Evolutionary conservation across 192 early-diverging fungal genomes (phyloP), one percentile per base, ranked within the genome.

Genomic region (Jimgerdemannia flammicorona): DNA sequence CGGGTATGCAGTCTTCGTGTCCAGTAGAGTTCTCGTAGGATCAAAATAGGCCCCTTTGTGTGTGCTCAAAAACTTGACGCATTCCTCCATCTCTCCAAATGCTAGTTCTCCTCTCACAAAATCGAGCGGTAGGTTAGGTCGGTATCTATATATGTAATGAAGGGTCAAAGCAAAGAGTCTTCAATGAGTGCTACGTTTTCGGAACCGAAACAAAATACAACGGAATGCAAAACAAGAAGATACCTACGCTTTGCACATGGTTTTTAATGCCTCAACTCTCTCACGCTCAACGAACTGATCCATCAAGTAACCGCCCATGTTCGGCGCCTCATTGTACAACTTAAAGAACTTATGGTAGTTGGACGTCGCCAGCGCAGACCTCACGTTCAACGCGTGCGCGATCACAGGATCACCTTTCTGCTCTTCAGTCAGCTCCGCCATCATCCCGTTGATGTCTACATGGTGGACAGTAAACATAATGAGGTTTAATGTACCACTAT

Each of bases 261-360:
- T 83, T 68, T 85, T 89, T 77, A 98, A 78, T 64, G 94, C 92
- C 40, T 85, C 80, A 39, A 95, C 84, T 49, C 98, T 88, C 81
- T 98, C 95, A 20, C 96, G 91, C 65, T 92, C 92, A 1, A 93
- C 77, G 83, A 98, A 98, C 44, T 95, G 91, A 82, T 98, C 95
- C 88, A 99, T 95, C 18, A 99, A 79, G 81, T 94, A 97, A 7
- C 84, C 87, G 54, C 91, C 90, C 94, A 98, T 94, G 78, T 95
- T 92, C 6, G 97, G 96, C 4, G 93, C 90, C 17, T 63, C 74
- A 42, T 82, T 75, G 79, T 96, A 97, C 54, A 98, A 82, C 65
- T 80, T 73, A 81, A 99, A 99, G 73, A 97, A 88, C 19, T 83
- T 80, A 80, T 94, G 92, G 80, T 95, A 97, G 87, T 99, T 95